Evolutionary conservation across 768 basidiomycete genomes (phyloP).

Genomic region (Tricholoma terreum): DNA sequence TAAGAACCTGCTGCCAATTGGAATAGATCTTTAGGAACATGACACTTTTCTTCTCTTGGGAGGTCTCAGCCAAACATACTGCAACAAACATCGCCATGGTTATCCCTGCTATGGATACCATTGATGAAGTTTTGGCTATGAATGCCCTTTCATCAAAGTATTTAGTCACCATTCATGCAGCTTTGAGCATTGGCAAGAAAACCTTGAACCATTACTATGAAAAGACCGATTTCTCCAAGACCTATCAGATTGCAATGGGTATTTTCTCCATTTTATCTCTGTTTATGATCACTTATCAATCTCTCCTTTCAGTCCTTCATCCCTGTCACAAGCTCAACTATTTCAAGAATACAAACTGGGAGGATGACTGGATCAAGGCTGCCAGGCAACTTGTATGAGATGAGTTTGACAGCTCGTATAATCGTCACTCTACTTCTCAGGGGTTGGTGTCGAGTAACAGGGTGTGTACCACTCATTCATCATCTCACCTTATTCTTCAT

Average conservation of each 20-base stretch:
- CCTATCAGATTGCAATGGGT: slow-evolving; percentile 30
- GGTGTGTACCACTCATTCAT: slow-evolving; percentile 13
- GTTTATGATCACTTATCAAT: neutral
- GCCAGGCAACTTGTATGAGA: slow-evolving; percentile 20
- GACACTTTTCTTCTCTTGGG: slow-evolving; percentile 27
- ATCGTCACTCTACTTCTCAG: neutral
- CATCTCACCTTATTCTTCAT: neutral
- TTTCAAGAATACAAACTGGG: slow-evolving; percentile 28
- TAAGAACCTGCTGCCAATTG: neutral
- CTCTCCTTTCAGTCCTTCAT: slow-evolving; percentile 30
- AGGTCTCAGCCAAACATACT: too few species aligned
- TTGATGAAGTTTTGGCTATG: slow-evolving; percentile 20
- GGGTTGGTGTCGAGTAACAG: neutral
- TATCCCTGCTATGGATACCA: slow-evolving; percentile 36
- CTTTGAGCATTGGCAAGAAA: slow-evolving; percentile 19
- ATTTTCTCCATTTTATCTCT: neutral
- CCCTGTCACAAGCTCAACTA: slow-evolving; percentile 34
- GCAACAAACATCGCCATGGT: slow-evolving; percentile 24
- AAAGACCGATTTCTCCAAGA: slow-evolving; percentile 20
- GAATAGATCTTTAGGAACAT: slow-evolving; percentile 30
- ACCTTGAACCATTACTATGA: slow-evolving; percentile 29
- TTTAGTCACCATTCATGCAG: slow-evolving; percentile 15
- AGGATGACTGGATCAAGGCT: slow-evolving; percentile 24
- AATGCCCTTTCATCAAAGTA: neutral
- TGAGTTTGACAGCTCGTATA: slow-evolving; percentile 15